Conservation (phyloP, 2,329 filamentous ascomycete genomes). For the Orbilia blumenaviensis region DNA sequence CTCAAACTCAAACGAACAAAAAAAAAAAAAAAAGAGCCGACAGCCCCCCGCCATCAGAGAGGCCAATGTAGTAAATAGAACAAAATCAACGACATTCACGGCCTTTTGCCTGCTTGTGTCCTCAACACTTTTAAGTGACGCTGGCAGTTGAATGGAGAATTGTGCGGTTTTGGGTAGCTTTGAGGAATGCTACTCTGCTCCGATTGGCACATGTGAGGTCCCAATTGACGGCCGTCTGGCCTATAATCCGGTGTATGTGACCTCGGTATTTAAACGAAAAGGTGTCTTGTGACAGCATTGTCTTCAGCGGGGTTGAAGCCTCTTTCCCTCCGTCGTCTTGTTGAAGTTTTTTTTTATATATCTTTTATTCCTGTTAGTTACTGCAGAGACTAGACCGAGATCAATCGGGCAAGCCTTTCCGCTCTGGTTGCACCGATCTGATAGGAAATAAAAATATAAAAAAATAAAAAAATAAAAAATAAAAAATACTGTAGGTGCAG, state of each 20-base stretch:
- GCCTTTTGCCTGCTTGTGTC: neutral
- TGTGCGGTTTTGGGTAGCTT: neutral
- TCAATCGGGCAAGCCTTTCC: constrained; percentile 11
- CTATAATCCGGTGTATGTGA: neutral
- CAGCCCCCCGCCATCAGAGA: neutral
- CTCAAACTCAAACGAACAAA: neutral
- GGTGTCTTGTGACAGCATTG: constrained; percentile 36
- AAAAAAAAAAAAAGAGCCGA: constrained; percentile 3
- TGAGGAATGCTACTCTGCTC: constrained; percentile 5
- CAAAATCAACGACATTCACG: neutral
- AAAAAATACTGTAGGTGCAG: constrained; percentile 1
- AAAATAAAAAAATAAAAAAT: neutral
- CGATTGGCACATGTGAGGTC: constrained; percentile 21
- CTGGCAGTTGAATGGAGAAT: constrained; percentile 18
- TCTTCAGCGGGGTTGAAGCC: neutral
- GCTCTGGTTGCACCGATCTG: neutral
- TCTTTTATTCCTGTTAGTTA: neutral
- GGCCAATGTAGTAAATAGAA: neutral
- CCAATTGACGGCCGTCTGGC: neutral
- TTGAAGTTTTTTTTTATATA: neutral
- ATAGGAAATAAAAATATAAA: no score
- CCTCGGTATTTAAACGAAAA: neutral
- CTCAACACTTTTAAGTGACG: constrained; percentile 42
- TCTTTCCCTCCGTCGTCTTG: neutral
- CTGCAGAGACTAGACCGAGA: neutral